phyloP scores from a whole-genome alignment of 345 rosid species.

The Lepidium sativum region DNA sequence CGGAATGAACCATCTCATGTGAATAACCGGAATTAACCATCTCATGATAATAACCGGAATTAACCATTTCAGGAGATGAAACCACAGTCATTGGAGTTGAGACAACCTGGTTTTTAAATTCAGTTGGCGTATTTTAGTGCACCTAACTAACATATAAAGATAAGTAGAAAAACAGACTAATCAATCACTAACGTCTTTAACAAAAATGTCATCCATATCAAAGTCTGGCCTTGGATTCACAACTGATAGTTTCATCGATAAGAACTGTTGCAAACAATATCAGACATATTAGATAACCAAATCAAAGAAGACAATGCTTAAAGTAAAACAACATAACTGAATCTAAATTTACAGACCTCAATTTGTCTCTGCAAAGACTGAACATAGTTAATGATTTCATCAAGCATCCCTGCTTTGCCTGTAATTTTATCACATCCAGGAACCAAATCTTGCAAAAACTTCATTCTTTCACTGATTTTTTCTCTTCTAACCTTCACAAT shows the following conservation, averaged over 20 bases:
- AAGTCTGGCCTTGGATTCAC: conserved; percentile 75
- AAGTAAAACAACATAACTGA: not conserved
- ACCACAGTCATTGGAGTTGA: conserved; percentile 30
- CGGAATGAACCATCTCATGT: conserved; percentile 3
- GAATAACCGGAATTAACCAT: too few species aligned
- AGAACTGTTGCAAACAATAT: conserved; percentile 48
- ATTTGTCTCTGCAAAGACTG: conserved; percentile 96
- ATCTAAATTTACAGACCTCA: too few species aligned
- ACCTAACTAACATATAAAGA: not conserved
- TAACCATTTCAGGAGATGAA: conserved; percentile 25
- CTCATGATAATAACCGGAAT: too few species aligned
- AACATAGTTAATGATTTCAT: conserved; percentile 96
- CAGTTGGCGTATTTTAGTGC: not conserved
- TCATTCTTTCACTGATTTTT: conserved; percentile 97
- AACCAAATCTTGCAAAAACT: conserved; percentile 88
- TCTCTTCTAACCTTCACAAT: conserved; percentile 76
- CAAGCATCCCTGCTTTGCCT: conserved; percentile 98
- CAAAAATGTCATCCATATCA: conserved; percentile 61
- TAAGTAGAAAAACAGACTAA: not conserved
- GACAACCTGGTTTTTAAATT: conserved; percentile 10
- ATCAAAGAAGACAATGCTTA: not conserved
- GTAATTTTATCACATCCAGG: conserved; percentile 98
- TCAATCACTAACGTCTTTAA: conserved; percentile 64
- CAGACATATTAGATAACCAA: conserved; percentile 14
- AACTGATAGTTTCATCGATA: conserved; percentile 94